Conservation (phyloP, 1,139 yeast species). For the Chernovozyma sophiae-reginae region DNA sequence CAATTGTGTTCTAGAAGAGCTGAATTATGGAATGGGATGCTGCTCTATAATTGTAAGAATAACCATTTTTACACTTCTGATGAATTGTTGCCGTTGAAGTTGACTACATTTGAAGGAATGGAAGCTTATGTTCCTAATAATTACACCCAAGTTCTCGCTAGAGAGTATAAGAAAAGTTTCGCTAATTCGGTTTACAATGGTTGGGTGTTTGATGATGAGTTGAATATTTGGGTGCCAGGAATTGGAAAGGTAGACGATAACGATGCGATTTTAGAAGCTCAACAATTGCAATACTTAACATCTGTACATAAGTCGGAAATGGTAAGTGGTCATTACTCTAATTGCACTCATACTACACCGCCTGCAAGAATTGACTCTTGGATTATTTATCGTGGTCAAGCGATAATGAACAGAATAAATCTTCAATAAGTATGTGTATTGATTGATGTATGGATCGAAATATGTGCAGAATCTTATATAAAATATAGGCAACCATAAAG, state of each 20-base stretch:
- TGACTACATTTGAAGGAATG: conserved; percentile 52
- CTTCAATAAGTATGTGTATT: too few relatives aligned
- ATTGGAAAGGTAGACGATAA: background rate
- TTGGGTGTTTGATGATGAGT: conserved; percentile 4
- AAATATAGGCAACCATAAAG: too few relatives aligned
- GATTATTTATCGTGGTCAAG: conserved; percentile 1
- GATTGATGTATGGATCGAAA: too few relatives aligned
- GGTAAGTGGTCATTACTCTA: background rate
- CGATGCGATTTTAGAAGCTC: too few relatives aligned
- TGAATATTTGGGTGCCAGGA: background rate
- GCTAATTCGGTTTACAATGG: background rate
- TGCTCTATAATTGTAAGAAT: conserved; percentile 49
- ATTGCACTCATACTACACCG: background rate
- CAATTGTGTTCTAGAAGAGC: conserved; percentile 15
- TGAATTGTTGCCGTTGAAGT: conserved; percentile 41
- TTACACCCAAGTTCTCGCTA: conserved; percentile 28
- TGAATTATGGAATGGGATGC: conserved; percentile 14
- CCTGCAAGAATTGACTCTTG: conserved; percentile 5
- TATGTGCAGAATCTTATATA: too few relatives aligned
- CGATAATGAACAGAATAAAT: too few relatives aligned
- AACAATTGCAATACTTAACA: background rate
- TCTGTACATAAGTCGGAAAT: background rate
- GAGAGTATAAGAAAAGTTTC: conserved; percentile 33
- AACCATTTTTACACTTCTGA: conserved; percentile 43
- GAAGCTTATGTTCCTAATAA: conserved; percentile 43